phyloP scores from a whole-genome alignment of 2,329 filamentous ascomycete species.

The Calonectria naviculata region DNA sequence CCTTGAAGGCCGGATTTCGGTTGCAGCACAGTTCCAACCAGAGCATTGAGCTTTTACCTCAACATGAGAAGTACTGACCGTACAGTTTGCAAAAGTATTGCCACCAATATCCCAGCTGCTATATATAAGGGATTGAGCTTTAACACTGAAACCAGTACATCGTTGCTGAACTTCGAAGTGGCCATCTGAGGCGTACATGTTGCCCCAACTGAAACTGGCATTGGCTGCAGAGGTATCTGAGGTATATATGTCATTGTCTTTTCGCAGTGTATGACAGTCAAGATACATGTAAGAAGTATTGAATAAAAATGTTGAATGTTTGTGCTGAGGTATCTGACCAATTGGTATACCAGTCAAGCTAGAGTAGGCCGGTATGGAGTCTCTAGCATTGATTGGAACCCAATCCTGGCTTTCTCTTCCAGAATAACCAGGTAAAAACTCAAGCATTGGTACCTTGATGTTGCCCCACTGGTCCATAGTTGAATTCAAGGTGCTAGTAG shows the following conservation, averaged over 20 bases:
- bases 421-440: neutral
- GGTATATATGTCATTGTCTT: neutral
- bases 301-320: neutral
- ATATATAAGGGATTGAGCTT: neutral
- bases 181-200: neutral
- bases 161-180: neutral
- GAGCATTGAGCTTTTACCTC: neutral
- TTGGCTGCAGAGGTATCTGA: neutral
- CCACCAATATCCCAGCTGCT: neutral
- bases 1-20: neutral
- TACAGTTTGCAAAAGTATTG: neutral
- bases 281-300: neutral
- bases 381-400: neutral
- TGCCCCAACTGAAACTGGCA: neutral
- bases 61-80: neutral
- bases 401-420: neutral
- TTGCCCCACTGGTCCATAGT: conserved; percentile 11
- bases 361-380: neutral
- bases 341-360: conserved; percentile 8
- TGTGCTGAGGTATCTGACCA: neutral
- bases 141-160: neutral
- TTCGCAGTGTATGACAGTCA: neutral
- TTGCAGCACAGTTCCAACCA: conserved; percentile 1
- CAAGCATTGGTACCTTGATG: conserved; percentile 1
- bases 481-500: neutral